Base-by-base conservation (phyloP, 1,284 basidiomycete genomes). In the Schizophyllum commune region DNA sequence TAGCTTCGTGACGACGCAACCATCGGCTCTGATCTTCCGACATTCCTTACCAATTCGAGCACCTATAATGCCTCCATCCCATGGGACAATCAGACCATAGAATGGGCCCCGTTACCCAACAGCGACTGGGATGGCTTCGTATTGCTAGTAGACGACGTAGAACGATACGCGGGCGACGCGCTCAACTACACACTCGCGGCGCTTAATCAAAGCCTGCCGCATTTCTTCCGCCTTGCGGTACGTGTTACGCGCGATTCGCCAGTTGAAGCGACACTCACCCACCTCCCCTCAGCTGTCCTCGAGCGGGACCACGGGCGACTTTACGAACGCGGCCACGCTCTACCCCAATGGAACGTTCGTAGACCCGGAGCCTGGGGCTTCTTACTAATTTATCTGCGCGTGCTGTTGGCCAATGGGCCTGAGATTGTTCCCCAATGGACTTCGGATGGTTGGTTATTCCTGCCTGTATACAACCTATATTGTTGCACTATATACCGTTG, bases 311-410 rank as follows among this genome's bases (percentile, higher is more conserved):
- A 75, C 82, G 11, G 92, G 90, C 15, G 93, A 94, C 72, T 96
- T 91, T 68, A 94, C 93, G 0, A 88, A 83, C 75, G 81, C 92
- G 2, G 92, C 89, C 6, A 86, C 81, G 5, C 75, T 91, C 22
- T 92, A 82, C 80, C 82, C 85, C 1, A 94, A 94, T 70, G 89
- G 89, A 51, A 92, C 90, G 8, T 94, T 90, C 88, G 77, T 86
- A 15, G 81, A 90, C 69, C 85, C 92, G 27, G 71, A 77, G 27
- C 78, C 83, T 13, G 91, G 91, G 20, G 79, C 88, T 56, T 86
- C 89, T 47, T 88, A 71, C 53, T 55, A 55, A 27, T 3, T 27
- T 27, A 27, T 27, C 27, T 27, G 27, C 27, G 27, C 27, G 27
- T 27, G 27, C 27, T 27, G 27, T 27, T 27, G 27, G 27, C 27